phyloP scores from a whole-genome alignment of 148 eudicot genomes.

The Fallopia convolvulus region DNA sequence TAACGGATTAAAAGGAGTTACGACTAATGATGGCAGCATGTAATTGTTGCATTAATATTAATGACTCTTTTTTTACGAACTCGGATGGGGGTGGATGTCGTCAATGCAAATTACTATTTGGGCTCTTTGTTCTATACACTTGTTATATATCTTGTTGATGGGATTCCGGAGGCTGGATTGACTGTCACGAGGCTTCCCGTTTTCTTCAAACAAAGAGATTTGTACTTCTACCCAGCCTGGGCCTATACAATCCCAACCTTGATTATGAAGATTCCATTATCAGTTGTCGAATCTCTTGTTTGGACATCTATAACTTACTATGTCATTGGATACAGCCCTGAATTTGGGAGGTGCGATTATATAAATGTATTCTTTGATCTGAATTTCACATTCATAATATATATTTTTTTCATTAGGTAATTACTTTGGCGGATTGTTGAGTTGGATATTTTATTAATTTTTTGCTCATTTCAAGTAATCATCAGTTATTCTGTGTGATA shows the following conservation, averaged over 20 bases:
- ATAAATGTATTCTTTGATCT: too few species aligned
- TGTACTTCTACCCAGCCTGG: slow-evolving; percentile 78
- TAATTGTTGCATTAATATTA: slow-evolving; percentile 36
- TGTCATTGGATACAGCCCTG: slow-evolving; percentile 65
- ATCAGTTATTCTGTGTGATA: not conserved
- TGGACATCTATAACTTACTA: slow-evolving; percentile 74
- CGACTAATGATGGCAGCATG: slow-evolving; percentile 33
- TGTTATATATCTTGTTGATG: slow-evolving; percentile 46
- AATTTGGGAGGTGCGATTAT: slow-evolving; percentile 42
- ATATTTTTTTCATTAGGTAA: too few species aligned
- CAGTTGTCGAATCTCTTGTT: slow-evolving; percentile 37
- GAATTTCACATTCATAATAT: too few species aligned
- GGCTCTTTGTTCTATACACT: slow-evolving; percentile 63
- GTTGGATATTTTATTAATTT: too few species aligned
- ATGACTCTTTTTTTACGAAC: slow-evolving; percentile 65
- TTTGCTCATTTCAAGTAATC: not conserved
- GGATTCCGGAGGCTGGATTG: slow-evolving; percentile 54
- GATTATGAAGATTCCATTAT: slow-evolving; percentile 62
- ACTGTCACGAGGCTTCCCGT: slow-evolving; percentile 61
- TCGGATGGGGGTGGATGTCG: slow-evolving; percentile 42
- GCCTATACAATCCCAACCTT: slow-evolving; percentile 69
- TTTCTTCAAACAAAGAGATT: slow-evolving; percentile 78
- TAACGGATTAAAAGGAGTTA: not conserved
- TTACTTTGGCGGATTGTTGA: too few species aligned
- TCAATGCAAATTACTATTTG: slow-evolving; percentile 53